phyloP scores from a whole-genome alignment of 495 filamentous ascomycete genomes.

The Articulospora tetracladia region DNA sequence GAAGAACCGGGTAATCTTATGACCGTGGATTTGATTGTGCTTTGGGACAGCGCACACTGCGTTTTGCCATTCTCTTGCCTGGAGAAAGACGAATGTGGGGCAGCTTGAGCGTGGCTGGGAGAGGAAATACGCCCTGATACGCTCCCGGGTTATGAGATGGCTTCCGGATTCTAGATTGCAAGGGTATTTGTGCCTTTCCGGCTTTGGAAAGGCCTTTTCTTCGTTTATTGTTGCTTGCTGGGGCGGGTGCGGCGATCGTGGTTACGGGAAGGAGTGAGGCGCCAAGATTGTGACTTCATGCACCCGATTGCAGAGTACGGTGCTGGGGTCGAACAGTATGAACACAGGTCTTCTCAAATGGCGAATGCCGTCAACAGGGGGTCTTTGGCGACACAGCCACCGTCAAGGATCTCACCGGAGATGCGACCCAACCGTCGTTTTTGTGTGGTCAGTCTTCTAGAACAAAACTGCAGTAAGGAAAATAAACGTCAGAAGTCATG shows the following conservation, averaged over 20 bases:
- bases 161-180: background rate
- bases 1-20: too few relatives aligned
- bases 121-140: background rate
- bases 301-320: too few relatives aligned
- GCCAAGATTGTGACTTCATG: conserved; percentile 2
- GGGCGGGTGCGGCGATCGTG: conserved; percentile 6
- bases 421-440: too few relatives aligned
- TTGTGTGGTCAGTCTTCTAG: too few relatives aligned
- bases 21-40: background rate
- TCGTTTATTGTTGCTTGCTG: conserved; percentile 8
- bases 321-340: too few relatives aligned
- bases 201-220: background rate
- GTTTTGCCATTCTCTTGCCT: background rate
- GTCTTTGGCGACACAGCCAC: too few relatives aligned
- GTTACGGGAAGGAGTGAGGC: background rate
- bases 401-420: background rate
- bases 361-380: background rate
- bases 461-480: too few relatives aligned
- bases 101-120: background rate
- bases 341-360: background rate
- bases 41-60: conserved; percentile 5
- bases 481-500: background rate
- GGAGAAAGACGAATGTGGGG: conserved; percentile 4
- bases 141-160: background rate
- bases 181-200: background rate